These are phyloP conservation scores for Phytophthora ramorum DNA, from an alignment of 352 stramenopile genomes.

Conservation along the genomic window DNA sequence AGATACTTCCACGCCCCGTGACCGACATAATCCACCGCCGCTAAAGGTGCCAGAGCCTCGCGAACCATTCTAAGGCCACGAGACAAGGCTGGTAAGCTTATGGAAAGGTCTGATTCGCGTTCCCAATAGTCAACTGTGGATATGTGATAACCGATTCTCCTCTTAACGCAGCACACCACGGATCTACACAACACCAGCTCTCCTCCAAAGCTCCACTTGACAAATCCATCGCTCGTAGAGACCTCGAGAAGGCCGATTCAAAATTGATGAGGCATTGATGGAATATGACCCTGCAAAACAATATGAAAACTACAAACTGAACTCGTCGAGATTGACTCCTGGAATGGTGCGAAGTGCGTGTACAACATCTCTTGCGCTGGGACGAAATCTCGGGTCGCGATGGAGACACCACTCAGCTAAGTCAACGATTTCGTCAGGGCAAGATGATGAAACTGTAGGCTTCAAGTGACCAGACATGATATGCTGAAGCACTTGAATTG, in stretches of 20 bases:
- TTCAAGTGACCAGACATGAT: slow-evolving; percentile 38
- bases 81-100: no score
- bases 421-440: slow-evolving; percentile 36
- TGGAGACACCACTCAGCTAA: slow-evolving; percentile 42
- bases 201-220: no score
- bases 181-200: no score
- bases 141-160: no score
- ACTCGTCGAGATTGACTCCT: slow-evolving; percentile 30
- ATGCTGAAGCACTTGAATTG: slow-evolving; percentile 42
- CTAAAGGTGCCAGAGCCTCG: neutral
- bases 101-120: no score
- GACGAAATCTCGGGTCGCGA: slow-evolving; percentile 33
- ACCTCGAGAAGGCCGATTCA: no score
- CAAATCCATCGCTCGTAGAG: no score
- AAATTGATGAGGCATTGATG: no score
- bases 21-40: neutral
- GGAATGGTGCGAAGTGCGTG: slow-evolving; percentile 27
- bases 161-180: no score
- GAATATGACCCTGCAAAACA: no score
- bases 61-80: neutral
- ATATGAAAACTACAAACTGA: slow-evolving; percentile 40
- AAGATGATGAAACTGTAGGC: slow-evolving; percentile 34
- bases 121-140: no score
- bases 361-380: slow-evolving; percentile 32
- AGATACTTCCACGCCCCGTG: neutral